These are phyloP conservation scores for Lizonia empirigonia DNA, from an alignment of 2,329 filamentous ascomycete genomes.

Conservation along the genomic window DNA sequence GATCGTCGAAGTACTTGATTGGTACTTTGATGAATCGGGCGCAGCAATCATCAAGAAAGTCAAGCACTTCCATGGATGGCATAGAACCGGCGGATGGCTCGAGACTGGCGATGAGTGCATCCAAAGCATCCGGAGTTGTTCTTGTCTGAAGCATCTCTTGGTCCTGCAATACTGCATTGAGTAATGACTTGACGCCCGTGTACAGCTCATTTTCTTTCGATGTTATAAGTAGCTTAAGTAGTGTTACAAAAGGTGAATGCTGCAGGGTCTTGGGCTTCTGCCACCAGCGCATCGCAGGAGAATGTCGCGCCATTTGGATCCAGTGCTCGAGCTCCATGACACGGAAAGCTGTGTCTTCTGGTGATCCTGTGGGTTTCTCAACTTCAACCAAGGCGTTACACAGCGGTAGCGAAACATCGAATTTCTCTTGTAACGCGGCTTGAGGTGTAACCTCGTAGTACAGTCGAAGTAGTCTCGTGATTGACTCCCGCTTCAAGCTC, in stretches of 20 bases:
- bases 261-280: slow-evolving; percentile 69
- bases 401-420: slow-evolving; percentile 82
- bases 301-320: slow-evolving; percentile 78
- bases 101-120: slow-evolving; percentile 56
- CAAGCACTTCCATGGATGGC: slow-evolving; percentile 57
- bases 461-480: slow-evolving; percentile 77
- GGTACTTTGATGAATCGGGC: slow-evolving; percentile 75
- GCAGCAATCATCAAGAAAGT: slow-evolving; percentile 83
- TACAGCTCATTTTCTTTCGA: slow-evolving; percentile 57
- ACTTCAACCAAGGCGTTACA: slow-evolving; percentile 69
- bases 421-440: slow-evolving; percentile 79
- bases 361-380: slow-evolving; percentile 49
- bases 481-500: slow-evolving; percentile 75
- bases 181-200: slow-evolving; percentile 59
- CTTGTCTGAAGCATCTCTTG: slow-evolving; percentile 67
- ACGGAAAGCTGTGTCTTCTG: slow-evolving; percentile 61
- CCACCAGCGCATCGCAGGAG: slow-evolving; percentile 90
- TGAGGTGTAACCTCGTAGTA: slow-evolving; percentile 86
- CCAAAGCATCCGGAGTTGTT: slow-evolving; percentile 47
- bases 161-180: slow-evolving; percentile 67
- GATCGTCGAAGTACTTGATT: slow-evolving; percentile 79
- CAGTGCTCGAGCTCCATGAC: slow-evolving; percentile 81
- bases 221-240: slow-evolving; percentile 65
- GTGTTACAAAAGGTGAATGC: slow-evolving; percentile 72
- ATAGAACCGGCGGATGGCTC: slow-evolving; percentile 48